Percentiles rank a stretch among this genome's conserved stretches.
Conservation (phyloP, 1,284 basidiomycete genomes). For the Gymnopus androsaceus region DNA sequence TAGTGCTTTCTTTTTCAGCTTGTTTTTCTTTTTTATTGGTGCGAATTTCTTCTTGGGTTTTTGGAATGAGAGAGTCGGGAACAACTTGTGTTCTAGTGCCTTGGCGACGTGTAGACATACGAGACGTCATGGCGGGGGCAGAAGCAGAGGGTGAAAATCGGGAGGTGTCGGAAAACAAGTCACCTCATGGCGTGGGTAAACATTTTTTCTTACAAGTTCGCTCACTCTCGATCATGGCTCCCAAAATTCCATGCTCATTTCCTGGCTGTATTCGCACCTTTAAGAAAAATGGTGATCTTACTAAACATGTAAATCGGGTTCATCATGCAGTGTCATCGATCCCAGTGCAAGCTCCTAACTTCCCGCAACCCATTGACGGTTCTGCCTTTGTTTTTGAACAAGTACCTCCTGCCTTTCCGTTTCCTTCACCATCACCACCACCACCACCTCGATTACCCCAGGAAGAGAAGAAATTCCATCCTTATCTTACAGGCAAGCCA, state of each 20-base stretch:
- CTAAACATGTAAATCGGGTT: background rate
- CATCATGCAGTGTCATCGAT: background rate
- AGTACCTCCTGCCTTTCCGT: background rate
- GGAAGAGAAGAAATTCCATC: constrained; percentile 5
- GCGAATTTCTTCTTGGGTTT: background rate
- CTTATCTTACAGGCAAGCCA: constrained; percentile 1
- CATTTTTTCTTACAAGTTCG: too few species aligned
- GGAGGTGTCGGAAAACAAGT: background rate
- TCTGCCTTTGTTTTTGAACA: background rate
- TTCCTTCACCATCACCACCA: background rate
- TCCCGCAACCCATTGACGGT: background rate
- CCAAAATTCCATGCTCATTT: background rate
- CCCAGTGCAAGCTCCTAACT: background rate
- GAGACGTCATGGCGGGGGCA: background rate
- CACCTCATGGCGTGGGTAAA: background rate
- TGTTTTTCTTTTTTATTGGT: background rate
- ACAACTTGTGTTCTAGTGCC: background rate
- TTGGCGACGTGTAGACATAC: background rate
- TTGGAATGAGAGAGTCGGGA: background rate
- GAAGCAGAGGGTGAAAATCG: background rate
- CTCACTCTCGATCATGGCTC: too few species aligned
- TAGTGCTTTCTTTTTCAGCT: background rate
- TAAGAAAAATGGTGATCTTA: background rate
- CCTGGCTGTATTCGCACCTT: constrained; percentile 6
- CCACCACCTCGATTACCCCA: background rate